phyloP scores from a whole-genome alignment of 169 alveolate species.

The Theileria sp. region DNA sequence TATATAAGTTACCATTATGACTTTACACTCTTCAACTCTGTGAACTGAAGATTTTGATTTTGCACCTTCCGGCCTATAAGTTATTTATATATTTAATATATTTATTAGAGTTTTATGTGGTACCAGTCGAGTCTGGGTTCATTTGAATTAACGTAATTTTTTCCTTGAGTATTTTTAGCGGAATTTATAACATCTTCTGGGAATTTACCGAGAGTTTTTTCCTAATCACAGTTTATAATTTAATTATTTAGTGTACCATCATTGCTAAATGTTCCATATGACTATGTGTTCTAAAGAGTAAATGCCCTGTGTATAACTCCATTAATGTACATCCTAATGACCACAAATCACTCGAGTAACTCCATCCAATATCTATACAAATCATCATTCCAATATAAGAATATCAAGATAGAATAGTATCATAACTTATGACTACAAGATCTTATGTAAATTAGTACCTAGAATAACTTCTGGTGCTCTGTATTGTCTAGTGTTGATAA shows the following conservation, averaged over 20 bases:
- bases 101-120: background rate
- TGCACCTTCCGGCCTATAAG: conserved; percentile 77
- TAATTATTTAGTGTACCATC: conserved; percentile 79
- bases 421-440: background rate
- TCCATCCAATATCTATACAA: conserved; percentile 87
- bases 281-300: conserved; percentile 91
- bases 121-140: conserved; percentile 72
- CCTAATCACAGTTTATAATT: conserved; percentile 35
- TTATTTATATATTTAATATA: no score
- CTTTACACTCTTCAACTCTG: conserved; percentile 68
- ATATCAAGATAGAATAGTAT: background rate
- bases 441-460: conserved; percentile 24
- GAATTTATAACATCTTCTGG: conserved; percentile 66
- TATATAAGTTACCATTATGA: conserved; percentile 31
- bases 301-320: conserved; percentile 91
- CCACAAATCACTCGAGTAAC: conserved; percentile 94
- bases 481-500: conserved; percentile 97
- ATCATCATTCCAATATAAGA: background rate
- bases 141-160: conserved; percentile 57
- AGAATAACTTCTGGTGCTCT: conserved; percentile 98
- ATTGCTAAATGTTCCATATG: conserved; percentile 92
- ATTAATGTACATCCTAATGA: conserved; percentile 92
- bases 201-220: conserved; percentile 65
- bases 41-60: conserved; percentile 69
- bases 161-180: conserved; percentile 71